phyloP scores from a whole-genome alignment of 345 rosid species.

The Raphanus raphanistrum region DNA sequence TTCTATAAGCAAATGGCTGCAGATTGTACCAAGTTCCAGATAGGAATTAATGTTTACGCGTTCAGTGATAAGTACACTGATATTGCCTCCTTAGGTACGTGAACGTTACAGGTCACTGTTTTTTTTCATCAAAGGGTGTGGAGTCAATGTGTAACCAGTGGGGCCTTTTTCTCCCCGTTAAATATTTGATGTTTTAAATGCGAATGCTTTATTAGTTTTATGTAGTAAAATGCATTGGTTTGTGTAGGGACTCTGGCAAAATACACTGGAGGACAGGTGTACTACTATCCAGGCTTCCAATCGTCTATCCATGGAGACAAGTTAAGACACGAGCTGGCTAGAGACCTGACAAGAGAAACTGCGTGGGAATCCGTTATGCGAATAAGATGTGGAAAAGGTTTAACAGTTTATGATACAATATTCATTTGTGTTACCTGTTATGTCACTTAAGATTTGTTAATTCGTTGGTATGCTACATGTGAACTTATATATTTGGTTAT shows the following conservation, averaged over 20 bases:
- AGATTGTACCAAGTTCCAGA: constrained; percentile 94
- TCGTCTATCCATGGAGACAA: constrained; percentile 73
- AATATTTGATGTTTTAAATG: constrained; percentile 3
- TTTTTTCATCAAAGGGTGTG: constrained; percentile 1
- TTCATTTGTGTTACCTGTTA: background rate
- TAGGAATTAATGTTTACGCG: constrained; percentile 86
- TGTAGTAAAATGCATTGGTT: constrained; percentile 13
- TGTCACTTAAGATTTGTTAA: constrained; percentile 17
- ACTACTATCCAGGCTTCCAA: constrained; percentile 85
- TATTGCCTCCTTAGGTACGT: constrained; percentile 90
- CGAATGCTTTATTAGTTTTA: constrained; percentile 1
- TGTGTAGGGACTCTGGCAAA: constrained; percentile 81
- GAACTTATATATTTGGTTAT: constrained; percentile 37
- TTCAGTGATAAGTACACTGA: constrained; percentile 91
- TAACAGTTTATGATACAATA: constrained; percentile 16
- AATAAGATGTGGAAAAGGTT: constrained; percentile 99
- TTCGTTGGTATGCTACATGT: constrained; percentile 23
- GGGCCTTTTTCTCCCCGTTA: background rate
- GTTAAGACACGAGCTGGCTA: constrained; percentile 79
- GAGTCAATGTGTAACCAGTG: constrained; percentile 16
- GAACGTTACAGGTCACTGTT: background rate
- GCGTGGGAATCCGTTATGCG: constrained; percentile 99
- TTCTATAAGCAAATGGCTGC: constrained; percentile 99
- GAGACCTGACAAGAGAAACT: constrained; percentile 98
- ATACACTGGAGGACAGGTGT: constrained; percentile 97